Evolutionary conservation across 331 rosid species (phyloP).

Genomic region (Phaseolus coccineus): DNA sequence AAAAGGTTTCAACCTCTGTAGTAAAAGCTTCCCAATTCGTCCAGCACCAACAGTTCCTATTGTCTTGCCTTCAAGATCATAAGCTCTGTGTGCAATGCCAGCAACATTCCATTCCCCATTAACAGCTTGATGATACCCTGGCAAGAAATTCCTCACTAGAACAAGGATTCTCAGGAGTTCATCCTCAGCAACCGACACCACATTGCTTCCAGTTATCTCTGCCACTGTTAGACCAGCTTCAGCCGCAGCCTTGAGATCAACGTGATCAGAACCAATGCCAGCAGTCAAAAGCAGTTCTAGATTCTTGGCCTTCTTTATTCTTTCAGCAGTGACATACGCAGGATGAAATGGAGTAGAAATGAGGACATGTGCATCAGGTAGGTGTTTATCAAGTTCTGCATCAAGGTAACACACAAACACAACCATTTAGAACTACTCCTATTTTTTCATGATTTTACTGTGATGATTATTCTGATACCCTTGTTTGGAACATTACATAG

Average conservation of each 20-base stretch:
- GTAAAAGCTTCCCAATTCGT: conserved; percentile 82
- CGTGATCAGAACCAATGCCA: conserved; percentile 93
- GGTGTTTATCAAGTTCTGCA: conserved; percentile 90
- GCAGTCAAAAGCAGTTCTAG: conserved; percentile 90
- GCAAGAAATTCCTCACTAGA: conserved; percentile 85
- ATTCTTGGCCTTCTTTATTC: conserved; percentile 89
- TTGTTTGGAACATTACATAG: too few species aligned
- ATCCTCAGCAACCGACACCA: conserved; percentile 95
- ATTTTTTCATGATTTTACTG: too few species aligned
- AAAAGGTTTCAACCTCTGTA: conserved; percentile 92
- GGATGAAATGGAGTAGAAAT: conserved; percentile 97
- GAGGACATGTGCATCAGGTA: conserved; percentile 86
- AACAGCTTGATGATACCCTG: conserved; percentile 78
- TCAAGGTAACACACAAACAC: neutral
- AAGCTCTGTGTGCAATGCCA: conserved; percentile 84
- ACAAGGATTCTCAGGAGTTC: conserved; percentile 93
- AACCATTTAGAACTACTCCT: too few species aligned
- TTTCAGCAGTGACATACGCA: conserved; percentile 93
- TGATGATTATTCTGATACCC: too few species aligned
- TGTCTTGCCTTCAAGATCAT: conserved; percentile 98
- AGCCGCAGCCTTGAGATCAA: conserved; percentile 92
- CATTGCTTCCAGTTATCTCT: conserved; percentile 94
- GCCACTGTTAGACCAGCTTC: conserved; percentile 96
- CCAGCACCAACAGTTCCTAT: conserved; percentile 95
- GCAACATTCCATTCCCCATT: conserved; percentile 97